These are phyloP conservation scores for Fraxinus latifolia DNA, from an alignment of 305 asterid species.

Conservation along the genomic window DNA sequence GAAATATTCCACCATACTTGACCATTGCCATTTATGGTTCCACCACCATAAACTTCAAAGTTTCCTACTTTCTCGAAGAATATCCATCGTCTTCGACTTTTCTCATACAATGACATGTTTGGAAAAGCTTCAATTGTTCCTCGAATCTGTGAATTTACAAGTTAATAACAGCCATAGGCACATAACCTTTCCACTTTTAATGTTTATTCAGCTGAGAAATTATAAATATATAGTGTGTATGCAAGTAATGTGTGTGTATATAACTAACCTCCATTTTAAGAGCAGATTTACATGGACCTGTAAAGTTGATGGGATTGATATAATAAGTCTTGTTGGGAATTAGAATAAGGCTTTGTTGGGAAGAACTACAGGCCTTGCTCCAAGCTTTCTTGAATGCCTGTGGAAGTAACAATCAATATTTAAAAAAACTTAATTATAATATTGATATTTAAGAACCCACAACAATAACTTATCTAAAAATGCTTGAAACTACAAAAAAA, in stretches of 20 bases:
- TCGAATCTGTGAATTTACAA: constrained; percentile 39
- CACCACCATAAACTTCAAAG: constrained; percentile 63
- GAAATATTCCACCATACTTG: constrained; percentile 84
- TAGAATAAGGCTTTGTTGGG: not conserved
- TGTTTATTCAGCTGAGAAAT: not conserved
- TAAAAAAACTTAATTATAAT: not conserved
- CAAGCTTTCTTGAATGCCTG: constrained; percentile 80
- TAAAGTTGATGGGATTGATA: not conserved
- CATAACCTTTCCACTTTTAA: not conserved
- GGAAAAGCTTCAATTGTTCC: constrained; percentile 68
- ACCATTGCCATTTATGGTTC: constrained; percentile 79
- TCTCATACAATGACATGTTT: constrained; percentile 30
- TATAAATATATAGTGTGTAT: not conserved
- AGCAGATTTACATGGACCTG: constrained; percentile 2
- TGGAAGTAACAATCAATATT: not conserved
- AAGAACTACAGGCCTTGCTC: constrained; percentile 29
- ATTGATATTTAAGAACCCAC: constrained; percentile 11
- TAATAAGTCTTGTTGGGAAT: not conserved
- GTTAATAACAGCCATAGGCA: not conserved
- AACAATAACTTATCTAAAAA: constrained; percentile 18
- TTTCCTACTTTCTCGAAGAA: constrained; percentile 51
- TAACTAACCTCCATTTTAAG: not conserved
- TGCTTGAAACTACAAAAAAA: not conserved
- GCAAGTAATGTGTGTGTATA: not conserved
- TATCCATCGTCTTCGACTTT: constrained; percentile 67